Base-by-base conservation (phyloP, 176 grass and related monocot genomes). In the Carex scoparia region DNA sequence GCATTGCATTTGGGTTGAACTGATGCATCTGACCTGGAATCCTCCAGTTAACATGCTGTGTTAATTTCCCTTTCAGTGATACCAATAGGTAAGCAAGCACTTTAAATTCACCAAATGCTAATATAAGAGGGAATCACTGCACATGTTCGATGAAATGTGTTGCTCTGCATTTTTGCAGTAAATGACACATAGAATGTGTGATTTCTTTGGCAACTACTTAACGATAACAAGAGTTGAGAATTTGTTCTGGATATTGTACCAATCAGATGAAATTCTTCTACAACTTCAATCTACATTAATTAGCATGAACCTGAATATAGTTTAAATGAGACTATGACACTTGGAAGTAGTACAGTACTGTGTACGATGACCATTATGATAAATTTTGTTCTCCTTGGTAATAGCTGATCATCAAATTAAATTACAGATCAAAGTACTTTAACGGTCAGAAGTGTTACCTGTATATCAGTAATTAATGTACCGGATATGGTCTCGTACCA, bases 251-350 rank as follows among this genome's bases (percentile, higher is more conserved):
- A 6, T 70, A 23, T 23, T 23, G 33, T 70, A 44, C 10, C 35
- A 9, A 16, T 70, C 37, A 70, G 5, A 70, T 69, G 68, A 44
- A 70, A 70, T 70, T 7, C 35, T 44, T 42, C 13, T 18, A 44
- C 38, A 70, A n/a, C 67, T 40, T 1, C 32, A 18, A 42, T 69
- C 35, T 69, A 18, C 42, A 69, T 69, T 42, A 42, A 23, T 35
- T 35, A 35, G 68, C 68, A 42, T 42, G 37, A 70, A 42, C 66
- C 66, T 38, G 2, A 27, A 8, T 49, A 27, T 18, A 42, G 42
- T 49, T 73, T 73, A 73, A 49, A 74, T 74, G 70, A 48, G 42
- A 74, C 44, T 49, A 11, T 51, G 70, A 51, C 69, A 73, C 42
- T 48, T 51, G 70, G 18, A 49, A 5, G n/a, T 74, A 27, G 46